phyloP scores from a whole-genome alignment of 2,329 filamentous ascomycete species.

The Albophoma yamanashiensis region DNA sequence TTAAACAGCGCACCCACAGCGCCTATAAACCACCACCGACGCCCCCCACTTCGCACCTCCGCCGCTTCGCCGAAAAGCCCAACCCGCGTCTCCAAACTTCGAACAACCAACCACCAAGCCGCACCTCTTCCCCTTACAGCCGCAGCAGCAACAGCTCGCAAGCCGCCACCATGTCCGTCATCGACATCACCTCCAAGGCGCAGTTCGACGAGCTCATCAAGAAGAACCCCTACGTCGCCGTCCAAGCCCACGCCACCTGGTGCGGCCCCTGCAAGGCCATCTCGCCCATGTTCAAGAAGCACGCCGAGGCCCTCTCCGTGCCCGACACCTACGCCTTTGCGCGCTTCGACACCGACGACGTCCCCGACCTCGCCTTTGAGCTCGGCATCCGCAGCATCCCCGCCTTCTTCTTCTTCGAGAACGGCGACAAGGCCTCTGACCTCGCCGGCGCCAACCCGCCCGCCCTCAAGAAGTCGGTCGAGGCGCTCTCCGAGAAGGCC shows the following conservation, averaged over 20 bases:
- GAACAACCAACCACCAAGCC: background rate
- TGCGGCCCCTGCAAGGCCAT: conserved; percentile 52
- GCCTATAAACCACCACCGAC: background rate
- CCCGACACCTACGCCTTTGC: conserved; percentile 40
- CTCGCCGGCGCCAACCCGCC: conserved; percentile 27
- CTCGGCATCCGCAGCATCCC: conserved; percentile 46
- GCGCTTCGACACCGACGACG: conserved; percentile 48
- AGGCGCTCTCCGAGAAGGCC: conserved; percentile 13
- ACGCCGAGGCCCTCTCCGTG: conserved; percentile 26
- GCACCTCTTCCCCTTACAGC: background rate
- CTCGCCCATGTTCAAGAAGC: conserved; percentile 40
- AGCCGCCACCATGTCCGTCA: conserved; percentile 14
- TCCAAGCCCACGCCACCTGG: conserved; percentile 51
- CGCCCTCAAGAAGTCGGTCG: conserved; percentile 18
- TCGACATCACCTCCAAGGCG: conserved; percentile 27
- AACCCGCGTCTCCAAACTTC: background rate
- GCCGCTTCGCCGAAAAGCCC: background rate
- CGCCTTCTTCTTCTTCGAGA: conserved; percentile 49
- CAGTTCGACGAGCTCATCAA: conserved; percentile 39
- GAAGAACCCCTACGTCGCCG: conserved; percentile 37
- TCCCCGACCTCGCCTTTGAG: conserved; percentile 35
- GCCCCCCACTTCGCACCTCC: background rate
- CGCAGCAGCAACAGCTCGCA: background rate
- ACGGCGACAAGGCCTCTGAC: conserved; percentile 35
- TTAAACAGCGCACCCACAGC: background rate